Percentiles rank a stretch among this genome's conserved stretches.
phyloP scores from a whole-genome alignment of 1,139 yeast genomes.

The Lodderomyces theae region DNA sequence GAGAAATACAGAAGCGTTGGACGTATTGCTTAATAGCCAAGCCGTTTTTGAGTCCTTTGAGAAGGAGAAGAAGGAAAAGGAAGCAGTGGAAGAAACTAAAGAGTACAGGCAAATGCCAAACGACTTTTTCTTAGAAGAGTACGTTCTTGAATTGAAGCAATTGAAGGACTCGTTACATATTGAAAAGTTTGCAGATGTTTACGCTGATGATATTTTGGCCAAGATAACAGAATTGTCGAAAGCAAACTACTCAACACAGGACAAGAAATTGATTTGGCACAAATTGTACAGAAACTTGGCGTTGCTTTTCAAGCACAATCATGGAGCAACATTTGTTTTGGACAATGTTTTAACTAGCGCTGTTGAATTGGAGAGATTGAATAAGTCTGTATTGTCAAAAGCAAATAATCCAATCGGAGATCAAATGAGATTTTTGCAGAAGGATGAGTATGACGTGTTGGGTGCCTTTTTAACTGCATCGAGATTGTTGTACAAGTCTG shows the following conservation, averaged over 20 bases:
- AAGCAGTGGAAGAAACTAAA: not conserved
- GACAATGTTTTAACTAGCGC: slow-evolving; percentile 35
- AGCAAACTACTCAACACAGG: slow-evolving; percentile 15
- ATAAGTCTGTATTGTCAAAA: slow-evolving; percentile 11
- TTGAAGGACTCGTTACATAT: slow-evolving; percentile 18
- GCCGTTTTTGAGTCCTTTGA: slow-evolving; percentile 20
- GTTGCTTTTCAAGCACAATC: slow-evolving; percentile 34
- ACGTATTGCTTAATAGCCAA: slow-evolving; percentile 28
- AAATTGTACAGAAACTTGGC: slow-evolving; percentile 32
- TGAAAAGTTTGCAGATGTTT: slow-evolving; percentile 17
- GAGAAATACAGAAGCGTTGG: slow-evolving; percentile 33
- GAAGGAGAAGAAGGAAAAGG: slow-evolving; percentile 3
- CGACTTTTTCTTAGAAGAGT: slow-evolving; percentile 35
- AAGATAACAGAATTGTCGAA: slow-evolving; percentile 12
- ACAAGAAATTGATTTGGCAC: slow-evolving; percentile 22
- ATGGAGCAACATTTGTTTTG: slow-evolving; percentile 31
- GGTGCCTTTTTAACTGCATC: slow-evolving; percentile 16
- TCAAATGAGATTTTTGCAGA: slow-evolving; percentile 5
- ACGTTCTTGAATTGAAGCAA: slow-evolving; percentile 28
- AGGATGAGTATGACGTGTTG: slow-evolving; percentile 6
- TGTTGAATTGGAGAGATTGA: slow-evolving; percentile 29
- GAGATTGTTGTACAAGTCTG: slow-evolving; percentile 15
- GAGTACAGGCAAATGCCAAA: slow-evolving; percentile 38
- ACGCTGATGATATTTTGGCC: slow-evolving; percentile 12
- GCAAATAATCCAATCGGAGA: not conserved